Conservation (phyloP, 208 protist genomes). For the Naegleria gruberi region DNA sequence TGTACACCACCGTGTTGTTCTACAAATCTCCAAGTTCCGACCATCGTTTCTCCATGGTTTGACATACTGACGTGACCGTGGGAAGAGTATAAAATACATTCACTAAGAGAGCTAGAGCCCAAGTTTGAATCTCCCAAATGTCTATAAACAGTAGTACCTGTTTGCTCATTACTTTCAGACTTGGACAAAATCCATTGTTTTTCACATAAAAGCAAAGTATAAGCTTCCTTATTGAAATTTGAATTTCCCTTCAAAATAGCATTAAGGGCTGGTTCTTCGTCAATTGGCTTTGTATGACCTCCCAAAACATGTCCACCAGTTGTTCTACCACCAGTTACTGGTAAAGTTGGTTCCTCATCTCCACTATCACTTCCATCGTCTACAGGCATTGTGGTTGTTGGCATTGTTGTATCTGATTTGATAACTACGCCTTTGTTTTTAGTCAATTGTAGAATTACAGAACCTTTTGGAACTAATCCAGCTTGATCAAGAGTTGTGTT, state of each 20-base stretch:
- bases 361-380: background rate
- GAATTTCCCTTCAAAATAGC: background rate
- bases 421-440: background rate
- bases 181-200: background rate
- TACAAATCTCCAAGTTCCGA: background rate
- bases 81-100: background rate
- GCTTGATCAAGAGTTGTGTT: background rate
- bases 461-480: constrained; percentile 7
- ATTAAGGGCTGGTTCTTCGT: background rate
- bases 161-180: background rate
- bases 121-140: background rate
- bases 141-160: background rate
- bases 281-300: background rate
- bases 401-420: background rate
- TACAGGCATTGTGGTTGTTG: background rate
- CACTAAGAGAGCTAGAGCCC: background rate
- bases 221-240: background rate
- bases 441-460: background rate
- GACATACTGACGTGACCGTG: background rate
- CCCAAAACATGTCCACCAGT: background rate
- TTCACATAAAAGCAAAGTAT: background rate
- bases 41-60: background rate
- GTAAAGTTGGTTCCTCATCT: background rate
- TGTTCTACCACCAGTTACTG: background rate
- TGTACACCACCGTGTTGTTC: background rate